Evolutionary conservation across 169 alveolate genomes (phyloP), one percentile per base, ranked within the genome.

Genomic region (Cryptosporidium sp.): DNA sequence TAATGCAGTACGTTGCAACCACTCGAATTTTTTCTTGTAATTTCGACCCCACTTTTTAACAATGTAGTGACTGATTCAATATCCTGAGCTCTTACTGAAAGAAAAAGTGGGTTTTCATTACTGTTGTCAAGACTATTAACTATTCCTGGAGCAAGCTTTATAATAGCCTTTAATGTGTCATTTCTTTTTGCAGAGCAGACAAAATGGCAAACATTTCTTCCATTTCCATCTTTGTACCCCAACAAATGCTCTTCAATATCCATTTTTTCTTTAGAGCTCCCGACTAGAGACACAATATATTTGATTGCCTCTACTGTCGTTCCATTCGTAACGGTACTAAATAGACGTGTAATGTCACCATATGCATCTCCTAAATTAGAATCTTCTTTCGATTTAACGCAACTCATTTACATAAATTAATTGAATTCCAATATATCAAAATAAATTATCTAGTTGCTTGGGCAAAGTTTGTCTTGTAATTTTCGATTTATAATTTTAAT

Each of bases 151-250:
- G 89, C 73, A 62, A 80, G 75, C 60, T 80, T 80, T 26, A 80
- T 42, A 42, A 80, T n/a, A 35, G 89, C 89, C 52, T 44, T 80
- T 18, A 80, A n/a, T 7, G 89, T 80, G 12, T 80, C 89, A 35
- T 65, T 80, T 60, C 89, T 80, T 18, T 51, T 62, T 21, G 89
- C 89, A 33, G 89, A 80, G 12, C 89, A 80, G n/a, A 67, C 89
- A 80, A 80, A 80, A 62, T 80, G 89, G 21, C 69, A 80, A 7
- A 60, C 89, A 44, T 61, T 80, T 65, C 89, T 80, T 12, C 89
- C 89, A 80, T 80, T 80, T 12, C 89, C 89, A 65, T 80, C 89
- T 35, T 65, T 80, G 23, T 80, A 80, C 2, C 75, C 89, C 14
- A 80, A 21, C 31, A 80, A 62, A 26, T 80, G 75, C 9, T 80